Conservation (phyloP, 441 rosid genomes). For the Biscutella auriculata region DNA sequence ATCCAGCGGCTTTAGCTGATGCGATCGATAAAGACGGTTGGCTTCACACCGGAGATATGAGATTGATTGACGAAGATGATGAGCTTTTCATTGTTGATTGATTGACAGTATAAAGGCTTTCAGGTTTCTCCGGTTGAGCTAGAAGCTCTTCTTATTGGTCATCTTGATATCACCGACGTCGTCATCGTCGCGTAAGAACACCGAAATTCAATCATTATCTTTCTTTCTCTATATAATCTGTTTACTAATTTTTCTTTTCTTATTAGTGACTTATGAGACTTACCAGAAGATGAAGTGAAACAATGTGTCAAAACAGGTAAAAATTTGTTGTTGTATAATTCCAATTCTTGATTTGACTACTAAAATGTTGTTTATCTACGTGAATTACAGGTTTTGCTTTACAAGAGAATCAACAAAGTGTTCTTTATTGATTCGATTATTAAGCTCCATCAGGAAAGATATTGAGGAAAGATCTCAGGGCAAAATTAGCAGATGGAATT, state of each 20-base stretch:
- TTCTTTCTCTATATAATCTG: too few relatives aligned
- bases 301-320: conserved; percentile 43
- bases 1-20: conserved; percentile 42
- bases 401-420: conserved; percentile 41
- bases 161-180: conserved; percentile 54
- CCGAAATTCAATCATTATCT: neutral
- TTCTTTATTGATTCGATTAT: conserved; percentile 32
- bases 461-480: conserved; percentile 43
- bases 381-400: conserved; percentile 33
- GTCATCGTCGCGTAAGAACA: conserved; percentile 69
- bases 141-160: conserved; percentile 66
- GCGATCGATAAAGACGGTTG: conserved; percentile 75
- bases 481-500: conserved; percentile 25
- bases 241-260: neutral
- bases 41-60: conserved; percentile 77
- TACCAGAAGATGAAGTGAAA: conserved; percentile 38
- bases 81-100: conserved; percentile 81
- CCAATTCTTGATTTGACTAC: neutral
- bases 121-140: conserved; percentile 89
- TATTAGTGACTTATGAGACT: too few relatives aligned
- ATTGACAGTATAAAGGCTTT: conserved; percentile 72
- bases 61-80: conserved; percentile 63
- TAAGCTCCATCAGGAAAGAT: conserved; percentile 50
- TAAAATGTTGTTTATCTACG: too few relatives aligned
- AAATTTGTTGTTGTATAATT: neutral